Conservation (phyloP, 2,329 filamentous ascomycete species). For the Aspergillus transmontanensis region DNA sequence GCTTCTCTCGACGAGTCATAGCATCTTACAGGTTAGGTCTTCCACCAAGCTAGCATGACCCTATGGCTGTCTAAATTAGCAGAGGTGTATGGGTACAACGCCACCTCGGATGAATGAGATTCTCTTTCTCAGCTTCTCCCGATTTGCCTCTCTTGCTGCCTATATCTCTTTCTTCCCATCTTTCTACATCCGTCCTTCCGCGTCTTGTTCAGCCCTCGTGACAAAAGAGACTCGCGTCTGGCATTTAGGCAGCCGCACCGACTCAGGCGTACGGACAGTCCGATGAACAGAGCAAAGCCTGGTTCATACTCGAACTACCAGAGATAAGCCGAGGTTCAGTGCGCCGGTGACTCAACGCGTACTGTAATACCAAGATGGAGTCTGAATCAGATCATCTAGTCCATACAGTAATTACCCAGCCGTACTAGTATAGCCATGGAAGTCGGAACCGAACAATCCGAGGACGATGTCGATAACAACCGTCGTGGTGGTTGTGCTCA, state of each 20-base stretch:
- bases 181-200: not conserved
- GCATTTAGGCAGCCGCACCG: not conserved
- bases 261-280: not conserved
- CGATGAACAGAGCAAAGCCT: not conserved
- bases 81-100: not conserved
- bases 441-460: not conserved
- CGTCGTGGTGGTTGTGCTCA: not conserved
- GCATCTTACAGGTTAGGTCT: not conserved
- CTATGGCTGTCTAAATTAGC: not conserved
- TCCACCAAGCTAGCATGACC: not conserved
- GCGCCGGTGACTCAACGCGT: not conserved
- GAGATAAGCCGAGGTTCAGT: not conserved
- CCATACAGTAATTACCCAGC: not conserved
- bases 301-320: not conserved
- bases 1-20: not conserved
- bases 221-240: not conserved
- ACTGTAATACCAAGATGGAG: not conserved
- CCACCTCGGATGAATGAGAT: not conserved
- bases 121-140: not conserved
- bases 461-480: not conserved
- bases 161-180: not conserved
- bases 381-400: not conserved
- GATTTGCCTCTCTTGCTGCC: not conserved
- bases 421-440: not conserved
- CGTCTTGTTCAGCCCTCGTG: not conserved